Conservation (phyloP, 2,329 filamentous ascomycete genomes). For the Diaporthe vexans region DNA sequence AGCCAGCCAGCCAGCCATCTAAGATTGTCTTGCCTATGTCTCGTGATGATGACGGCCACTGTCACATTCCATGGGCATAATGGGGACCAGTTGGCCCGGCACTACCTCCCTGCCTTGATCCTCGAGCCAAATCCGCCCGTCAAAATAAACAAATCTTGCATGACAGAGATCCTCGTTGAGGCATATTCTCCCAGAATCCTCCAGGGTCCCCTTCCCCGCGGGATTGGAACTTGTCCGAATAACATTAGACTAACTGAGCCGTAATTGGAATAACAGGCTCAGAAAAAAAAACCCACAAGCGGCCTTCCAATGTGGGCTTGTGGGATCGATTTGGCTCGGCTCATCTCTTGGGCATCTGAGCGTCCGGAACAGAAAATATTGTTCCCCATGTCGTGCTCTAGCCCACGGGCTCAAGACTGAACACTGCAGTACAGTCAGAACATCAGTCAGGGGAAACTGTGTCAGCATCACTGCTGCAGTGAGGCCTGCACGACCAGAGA, state of each 20-base stretch:
- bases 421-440: constrained; percentile 24
- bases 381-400: neutral
- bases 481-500: neutral
- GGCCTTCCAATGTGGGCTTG: neutral
- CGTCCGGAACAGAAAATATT: neutral
- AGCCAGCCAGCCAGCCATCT: neutral
- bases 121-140: neutral
- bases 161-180: constrained; percentile 23
- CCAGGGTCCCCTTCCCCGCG: neutral
- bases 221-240: constrained; percentile 27
- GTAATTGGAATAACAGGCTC: neutral
- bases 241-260: neutral
- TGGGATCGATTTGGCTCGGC: constrained; percentile 14
- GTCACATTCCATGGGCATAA: constrained; percentile 20
- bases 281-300: neutral
- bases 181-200: neutral
- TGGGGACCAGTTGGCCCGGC: neutral
- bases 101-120: neutral
- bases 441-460: neutral
- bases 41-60: constrained; percentile 25
- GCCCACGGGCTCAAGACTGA: constrained; percentile 10
- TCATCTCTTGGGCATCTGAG: constrained; percentile 11
- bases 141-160: constrained; percentile 35
- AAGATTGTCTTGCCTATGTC: constrained; percentile 31
- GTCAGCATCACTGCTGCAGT: neutral